Evolutionary conservation across 306 rosid species (phyloP).

Genomic region (Coriaria nepalensis): DNA sequence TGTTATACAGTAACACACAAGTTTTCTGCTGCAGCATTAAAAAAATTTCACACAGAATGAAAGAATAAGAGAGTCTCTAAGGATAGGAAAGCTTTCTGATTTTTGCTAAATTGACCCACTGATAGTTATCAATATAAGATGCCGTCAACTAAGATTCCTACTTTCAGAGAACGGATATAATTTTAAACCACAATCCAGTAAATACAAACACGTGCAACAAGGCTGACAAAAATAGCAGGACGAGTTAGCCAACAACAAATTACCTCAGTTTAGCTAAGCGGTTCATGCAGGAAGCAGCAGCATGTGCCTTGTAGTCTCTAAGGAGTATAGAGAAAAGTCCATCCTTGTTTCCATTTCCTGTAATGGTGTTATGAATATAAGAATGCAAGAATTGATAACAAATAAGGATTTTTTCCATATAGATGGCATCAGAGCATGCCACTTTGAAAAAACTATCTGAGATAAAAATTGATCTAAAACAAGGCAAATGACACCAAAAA

Average conservation of each 20-base stretch:
- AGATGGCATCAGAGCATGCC: too few species aligned
- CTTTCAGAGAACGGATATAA: neutral
- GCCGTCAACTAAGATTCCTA: too few species aligned
- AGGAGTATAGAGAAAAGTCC: slow-evolving; percentile 85
- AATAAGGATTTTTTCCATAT: neutral
- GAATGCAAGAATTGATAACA: neutral
- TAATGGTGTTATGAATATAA: slow-evolving; percentile 7
- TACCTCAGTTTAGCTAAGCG: slow-evolving; percentile 94
- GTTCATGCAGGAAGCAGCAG: slow-evolving; percentile 96
- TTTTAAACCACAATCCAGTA: neutral
- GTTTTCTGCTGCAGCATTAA: too few species aligned
- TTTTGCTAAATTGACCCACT: too few species aligned
- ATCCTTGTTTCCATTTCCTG: slow-evolving; percentile 94
- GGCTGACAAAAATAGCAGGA: slow-evolving; percentile 2
- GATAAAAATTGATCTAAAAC: neutral
- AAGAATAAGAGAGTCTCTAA: too few species aligned
- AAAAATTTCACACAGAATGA: too few species aligned
- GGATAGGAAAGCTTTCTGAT: too few species aligned
- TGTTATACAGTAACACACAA: neutral
- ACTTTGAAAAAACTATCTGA: neutral
- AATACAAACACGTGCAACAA: slow-evolving; percentile 14
- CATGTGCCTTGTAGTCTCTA: slow-evolving; percentile 82
- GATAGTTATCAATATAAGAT: too few species aligned
- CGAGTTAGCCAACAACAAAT: neutral
- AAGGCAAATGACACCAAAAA: neutral